Evolutionary conservation across 2,329 filamentous ascomycete species (phyloP).

Genomic region (Eutypa lata): DNA sequence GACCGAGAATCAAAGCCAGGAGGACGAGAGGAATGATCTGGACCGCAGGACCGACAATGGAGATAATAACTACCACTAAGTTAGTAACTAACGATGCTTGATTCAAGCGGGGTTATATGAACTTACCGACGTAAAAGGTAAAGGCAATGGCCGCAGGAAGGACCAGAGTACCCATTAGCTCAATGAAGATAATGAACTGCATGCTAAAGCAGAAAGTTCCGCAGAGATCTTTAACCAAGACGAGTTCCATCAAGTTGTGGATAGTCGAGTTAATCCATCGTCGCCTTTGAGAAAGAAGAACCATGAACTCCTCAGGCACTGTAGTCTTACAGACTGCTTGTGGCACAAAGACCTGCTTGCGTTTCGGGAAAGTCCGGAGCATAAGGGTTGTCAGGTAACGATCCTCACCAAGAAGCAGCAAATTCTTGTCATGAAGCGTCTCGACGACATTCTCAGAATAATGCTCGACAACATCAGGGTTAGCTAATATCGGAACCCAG

Average conservation of each 20-base stretch:
- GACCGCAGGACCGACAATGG: slow-evolving; percentile 71
- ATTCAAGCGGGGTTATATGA: background rate
- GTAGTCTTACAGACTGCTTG: slow-evolving; percentile 99
- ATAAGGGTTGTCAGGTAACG: slow-evolving; percentile 95
- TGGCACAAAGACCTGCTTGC: slow-evolving; percentile 97
- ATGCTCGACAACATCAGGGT: slow-evolving; percentile 97
- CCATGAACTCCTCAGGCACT: slow-evolving; percentile 87
- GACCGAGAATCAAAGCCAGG: slow-evolving; percentile 84
- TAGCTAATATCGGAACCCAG: slow-evolving; percentile 97
- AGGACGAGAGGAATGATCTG: slow-evolving; percentile 90
- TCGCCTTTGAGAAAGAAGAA: slow-evolving; percentile 88
- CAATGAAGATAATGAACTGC: slow-evolving; percentile 97
- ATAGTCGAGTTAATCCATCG: slow-evolving; percentile 99
- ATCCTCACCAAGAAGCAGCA: slow-evolving; percentile 92
- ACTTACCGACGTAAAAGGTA: slow-evolving; percentile 91
- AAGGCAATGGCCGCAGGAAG: slow-evolving; percentile 95
- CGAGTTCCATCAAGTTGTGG: slow-evolving; percentile 96
- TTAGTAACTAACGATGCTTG: slow-evolving; percentile 13
- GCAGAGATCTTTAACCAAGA: slow-evolving; percentile 91
- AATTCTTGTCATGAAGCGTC: slow-evolving; percentile 95
- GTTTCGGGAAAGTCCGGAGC: slow-evolving; percentile 97
- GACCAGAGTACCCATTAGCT: slow-evolving; percentile 90
- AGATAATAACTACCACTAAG: slow-evolving; percentile 67
- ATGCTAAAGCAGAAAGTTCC: slow-evolving; percentile 99
- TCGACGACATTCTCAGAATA: slow-evolving; percentile 99